phyloP scores from a whole-genome alignment of 371 early-diverging fungal species.

The Mucor lusitanicus region DNA sequence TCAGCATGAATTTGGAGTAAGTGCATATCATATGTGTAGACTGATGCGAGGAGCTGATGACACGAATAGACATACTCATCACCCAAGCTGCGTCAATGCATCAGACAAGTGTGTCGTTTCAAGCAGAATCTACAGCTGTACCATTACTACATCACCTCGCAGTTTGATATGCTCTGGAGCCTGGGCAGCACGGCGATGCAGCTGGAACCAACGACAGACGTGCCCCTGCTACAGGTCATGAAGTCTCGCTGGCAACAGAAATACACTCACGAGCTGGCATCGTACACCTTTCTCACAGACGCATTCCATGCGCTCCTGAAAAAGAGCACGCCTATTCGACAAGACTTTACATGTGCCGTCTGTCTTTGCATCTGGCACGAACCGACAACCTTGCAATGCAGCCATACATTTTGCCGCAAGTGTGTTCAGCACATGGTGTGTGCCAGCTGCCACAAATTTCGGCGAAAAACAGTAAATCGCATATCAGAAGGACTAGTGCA shows the following conservation, averaged over 20 bases:
- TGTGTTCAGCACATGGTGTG: slow-evolving; percentile 21
- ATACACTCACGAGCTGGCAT: neutral
- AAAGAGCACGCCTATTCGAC: neutral
- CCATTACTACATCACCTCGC: slow-evolving; percentile 12
- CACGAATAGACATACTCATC: neutral
- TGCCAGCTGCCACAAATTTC: neutral
- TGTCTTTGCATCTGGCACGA: slow-evolving; percentile 17
- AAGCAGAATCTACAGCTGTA: slow-evolving; percentile 12
- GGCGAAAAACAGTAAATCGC: slow-evolving; percentile 2
- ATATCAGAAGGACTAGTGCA: slow-evolving; percentile 3
- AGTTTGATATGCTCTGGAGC: slow-evolving; percentile 11
- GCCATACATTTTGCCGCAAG: slow-evolving; percentile 20
- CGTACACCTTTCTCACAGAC: neutral
- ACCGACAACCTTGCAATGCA: slow-evolving; percentile 14
- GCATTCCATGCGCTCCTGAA: neutral
- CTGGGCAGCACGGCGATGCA: slow-evolving; percentile 1
- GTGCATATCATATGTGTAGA: neutral
- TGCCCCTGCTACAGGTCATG: slow-evolving; percentile 4
- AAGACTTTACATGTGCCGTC: slow-evolving; percentile 14
- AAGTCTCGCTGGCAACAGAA: slow-evolving; percentile 10
- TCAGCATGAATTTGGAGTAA: slow-evolving; percentile 6
- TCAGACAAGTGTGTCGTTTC: slow-evolving; percentile 8
- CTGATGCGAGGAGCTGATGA: neutral
- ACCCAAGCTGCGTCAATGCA: slow-evolving; percentile 9
- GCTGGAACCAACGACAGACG: neutral